A percentile compares a stretch with the other conserved stretches of the same genome.
Conservation (phyloP, 176 grass and related monocot species). For the Avena sativa region DNA sequence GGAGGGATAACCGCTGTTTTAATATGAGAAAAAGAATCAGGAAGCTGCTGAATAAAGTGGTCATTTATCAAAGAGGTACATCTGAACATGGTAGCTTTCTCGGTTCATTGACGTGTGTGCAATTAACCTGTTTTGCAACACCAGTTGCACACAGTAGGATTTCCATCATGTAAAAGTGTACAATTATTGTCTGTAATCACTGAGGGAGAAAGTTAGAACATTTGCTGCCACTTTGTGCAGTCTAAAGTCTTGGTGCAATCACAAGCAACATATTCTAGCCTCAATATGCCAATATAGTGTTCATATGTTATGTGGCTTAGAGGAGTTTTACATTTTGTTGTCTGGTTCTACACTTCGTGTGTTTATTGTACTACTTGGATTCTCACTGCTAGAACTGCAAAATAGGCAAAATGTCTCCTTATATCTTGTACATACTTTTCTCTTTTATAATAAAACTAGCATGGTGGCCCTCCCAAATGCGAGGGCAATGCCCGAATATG, state of each 20-base stretch:
- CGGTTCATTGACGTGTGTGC: constrained; percentile 46
- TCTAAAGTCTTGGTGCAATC: constrained; percentile 43
- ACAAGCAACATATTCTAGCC: constrained; percentile 36
- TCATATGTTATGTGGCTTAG: constrained; percentile 2
- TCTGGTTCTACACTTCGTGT: background rate
- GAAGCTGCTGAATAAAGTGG: constrained; percentile 39
- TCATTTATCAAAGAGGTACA: constrained; percentile 38
- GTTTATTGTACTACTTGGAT: background rate
- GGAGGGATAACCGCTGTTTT: constrained; percentile 35
- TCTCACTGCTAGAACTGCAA: background rate
- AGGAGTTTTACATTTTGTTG: background rate
- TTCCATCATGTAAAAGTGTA: constrained; percentile 62
- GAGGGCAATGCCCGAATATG: too few relatives aligned
- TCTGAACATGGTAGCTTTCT: constrained; percentile 32
- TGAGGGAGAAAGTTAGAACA: constrained; percentile 46
- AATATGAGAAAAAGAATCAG: constrained; percentile 28
- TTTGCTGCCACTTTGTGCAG: constrained; percentile 41
- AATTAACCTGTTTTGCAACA: constrained; percentile 44
- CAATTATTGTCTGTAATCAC: constrained; percentile 61
- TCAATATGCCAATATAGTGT: constrained; percentile 27
- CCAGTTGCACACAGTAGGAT: constrained; percentile 27
- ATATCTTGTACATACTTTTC: too few relatives aligned
- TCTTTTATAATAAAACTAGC: too few relatives aligned
- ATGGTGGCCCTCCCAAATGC: too few relatives aligned
- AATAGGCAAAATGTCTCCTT: too few relatives aligned